Evolutionary conservation across 2,329 filamentous ascomycete species (phyloP).

Genomic region (Cercospora sesami): DNA sequence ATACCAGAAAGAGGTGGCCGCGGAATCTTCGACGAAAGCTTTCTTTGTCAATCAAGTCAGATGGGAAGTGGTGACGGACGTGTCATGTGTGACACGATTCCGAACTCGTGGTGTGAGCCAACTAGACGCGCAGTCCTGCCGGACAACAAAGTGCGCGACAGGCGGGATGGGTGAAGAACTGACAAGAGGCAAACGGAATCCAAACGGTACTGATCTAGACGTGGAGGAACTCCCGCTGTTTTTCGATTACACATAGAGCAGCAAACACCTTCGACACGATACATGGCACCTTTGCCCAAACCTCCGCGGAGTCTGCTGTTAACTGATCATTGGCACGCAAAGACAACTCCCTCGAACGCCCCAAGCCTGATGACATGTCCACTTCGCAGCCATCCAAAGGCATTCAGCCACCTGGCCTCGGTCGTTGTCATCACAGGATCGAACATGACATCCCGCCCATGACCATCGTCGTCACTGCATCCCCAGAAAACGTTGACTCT

Average conservation of each 20-base stretch:
- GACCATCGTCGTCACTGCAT: not conserved
- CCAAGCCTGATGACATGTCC: not conserved
- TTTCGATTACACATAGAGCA: not conserved
- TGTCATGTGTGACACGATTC: no score
- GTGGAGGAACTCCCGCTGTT: no score
- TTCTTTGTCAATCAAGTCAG: no score
- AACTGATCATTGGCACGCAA: not conserved
- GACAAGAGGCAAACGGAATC: no score
- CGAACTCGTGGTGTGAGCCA: no score
- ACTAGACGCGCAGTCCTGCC: no score
- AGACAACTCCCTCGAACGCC: not conserved
- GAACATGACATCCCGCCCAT: not conserved
- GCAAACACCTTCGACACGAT: not conserved
- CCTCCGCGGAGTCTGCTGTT: not conserved
- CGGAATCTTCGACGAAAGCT: no score
- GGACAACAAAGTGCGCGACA: no score
- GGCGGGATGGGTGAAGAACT: no score
- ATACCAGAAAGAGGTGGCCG: no score
- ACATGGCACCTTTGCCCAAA: not conserved
- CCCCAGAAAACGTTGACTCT: not conserved
- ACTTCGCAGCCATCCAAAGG: not conserved
- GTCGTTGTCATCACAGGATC: not conserved
- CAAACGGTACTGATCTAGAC: no score
- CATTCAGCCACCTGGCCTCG: not conserved
- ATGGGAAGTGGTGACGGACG: no score